phyloP scores from a whole-genome alignment of 1,284 basidiomycete species.

The Sphagnurus paluster region DNA sequence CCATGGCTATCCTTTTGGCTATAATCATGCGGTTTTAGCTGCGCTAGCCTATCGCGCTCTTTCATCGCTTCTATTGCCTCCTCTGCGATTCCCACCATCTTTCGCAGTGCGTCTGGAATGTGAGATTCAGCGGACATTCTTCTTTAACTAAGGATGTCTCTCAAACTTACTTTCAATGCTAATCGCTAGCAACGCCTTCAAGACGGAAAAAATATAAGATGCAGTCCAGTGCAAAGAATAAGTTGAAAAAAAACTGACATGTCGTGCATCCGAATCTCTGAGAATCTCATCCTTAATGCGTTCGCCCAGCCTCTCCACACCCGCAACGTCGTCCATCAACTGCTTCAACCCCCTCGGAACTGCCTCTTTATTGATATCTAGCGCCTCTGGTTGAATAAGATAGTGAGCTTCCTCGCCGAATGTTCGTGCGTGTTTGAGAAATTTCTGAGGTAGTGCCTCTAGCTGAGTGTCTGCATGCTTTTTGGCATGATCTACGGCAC shows the following conservation, averaged over 20 bases:
- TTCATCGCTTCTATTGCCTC: constrained; percentile 37
- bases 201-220: constrained; percentile 23
- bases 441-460: constrained; percentile 48
- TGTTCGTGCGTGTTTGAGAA: constrained; percentile 45
- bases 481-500: constrained; percentile 16
- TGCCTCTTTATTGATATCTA: constrained; percentile 18
- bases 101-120: constrained; percentile 36
- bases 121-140: constrained; percentile 1
- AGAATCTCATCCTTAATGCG: constrained; percentile 24
- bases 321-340: constrained; percentile 23
- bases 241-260: constrained; percentile 28
- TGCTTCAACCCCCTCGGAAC: constrained; percentile 32
- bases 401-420: constrained; percentile 54
- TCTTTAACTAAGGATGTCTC: not conserved
- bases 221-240: constrained; percentile 45
- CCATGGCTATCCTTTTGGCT: not conserved
- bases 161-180: constrained; percentile 39
- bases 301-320: constrained; percentile 20
- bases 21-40: constrained; percentile 4
- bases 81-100: constrained; percentile 44
- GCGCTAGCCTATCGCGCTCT: constrained; percentile 28
- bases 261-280: constrained; percentile 21
- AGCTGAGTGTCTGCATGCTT: constrained; percentile 34
- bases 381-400: constrained; percentile 30
- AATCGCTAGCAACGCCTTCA: constrained; percentile 19